Base-by-base conservation (phyloP, 352 stramenopile genomes). In the Pelagophyceae sp. region DNA sequence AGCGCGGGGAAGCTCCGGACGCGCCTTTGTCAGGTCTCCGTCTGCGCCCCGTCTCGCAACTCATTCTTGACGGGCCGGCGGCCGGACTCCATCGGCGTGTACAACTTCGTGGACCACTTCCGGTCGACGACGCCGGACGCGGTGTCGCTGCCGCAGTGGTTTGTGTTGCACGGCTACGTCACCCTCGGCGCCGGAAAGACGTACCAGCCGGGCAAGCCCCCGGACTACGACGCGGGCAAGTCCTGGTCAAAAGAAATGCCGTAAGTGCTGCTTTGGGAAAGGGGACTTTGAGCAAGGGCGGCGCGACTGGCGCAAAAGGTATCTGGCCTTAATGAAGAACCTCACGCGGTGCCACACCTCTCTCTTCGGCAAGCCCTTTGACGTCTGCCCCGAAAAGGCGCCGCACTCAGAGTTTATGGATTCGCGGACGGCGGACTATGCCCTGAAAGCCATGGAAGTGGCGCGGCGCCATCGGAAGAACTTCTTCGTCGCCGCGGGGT, bases 21-120 rank as follows among this genome's bases (percentile, higher is more conserved):
- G n/a, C n/a, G n/a, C n/a, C n/a, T n/a, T n/a, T n/a, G n/a, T n/a
- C 60, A 72, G 32, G 19, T 78, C 29, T 60, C 67, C 20, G 40
- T 80, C n/a, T 80, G 77, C 45, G 70, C 71, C 33, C 77, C 77
- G 33, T 75, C 71, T 20, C 54, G 77, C n/a, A 75, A 45, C 31
- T 67, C 71, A 1, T 61, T 80, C 17, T 29, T 80, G 25, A 76
- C 70, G 25, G 38, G 45, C 25, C 37, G 64, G 58, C 27, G 71
- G 72, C 77, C 77, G 1, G 67, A 67, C 33, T 54, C 17, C 29
- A 29, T 78, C 11, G 31, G 67, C 2, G 67, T 74, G 67, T 74
- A 67, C 38, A 78, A 80, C 51, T 80, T 78, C 33, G 54, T 72
- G 15, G 40, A 76, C 67, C 45, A 76, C 64, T 35, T 72, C 31